A percentile compares a stretch with the other conserved stretches of the same genome.
phyloP scores from a whole-genome alignment of 129 eudicot genomes.

The Cynara cardunculus region DNA sequence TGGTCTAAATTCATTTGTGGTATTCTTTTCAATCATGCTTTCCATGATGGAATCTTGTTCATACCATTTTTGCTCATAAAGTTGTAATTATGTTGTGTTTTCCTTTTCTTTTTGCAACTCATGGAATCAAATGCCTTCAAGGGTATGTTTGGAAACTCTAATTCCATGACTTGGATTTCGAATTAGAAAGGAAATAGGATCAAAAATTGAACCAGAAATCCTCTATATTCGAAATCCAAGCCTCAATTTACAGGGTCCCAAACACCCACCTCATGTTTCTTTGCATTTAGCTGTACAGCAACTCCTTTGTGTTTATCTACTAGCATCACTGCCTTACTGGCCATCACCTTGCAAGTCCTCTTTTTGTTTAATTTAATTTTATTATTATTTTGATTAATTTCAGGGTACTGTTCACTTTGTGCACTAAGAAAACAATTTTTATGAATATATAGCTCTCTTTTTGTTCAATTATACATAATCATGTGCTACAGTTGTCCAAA shows the following conservation, averaged over 20 bases:
- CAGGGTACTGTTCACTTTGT: not conserved
- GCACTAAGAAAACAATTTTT: not conserved
- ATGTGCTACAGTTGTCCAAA: conserved; percentile 6
- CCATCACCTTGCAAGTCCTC: conserved; percentile 12
- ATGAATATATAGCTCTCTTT: not conserved
- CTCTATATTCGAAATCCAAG: not conserved
- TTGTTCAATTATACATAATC: not conserved
- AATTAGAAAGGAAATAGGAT: not conserved
- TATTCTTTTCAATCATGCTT: conserved; percentile 32
- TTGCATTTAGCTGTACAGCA: conserved; percentile 17
- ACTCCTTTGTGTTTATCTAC: conserved; percentile 4
- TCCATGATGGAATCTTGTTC: conserved; percentile 34
- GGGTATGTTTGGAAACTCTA: conserved; percentile 11
- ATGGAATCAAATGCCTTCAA: conserved; percentile 1
- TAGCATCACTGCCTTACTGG: conserved; percentile 11
- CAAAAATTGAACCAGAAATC: not conserved
- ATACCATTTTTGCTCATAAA: conserved; percentile 32
- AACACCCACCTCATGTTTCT: not conserved
- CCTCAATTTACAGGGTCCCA: not conserved
- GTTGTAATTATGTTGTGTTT: conserved; percentile 18
- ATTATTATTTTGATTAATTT: conserved; percentile 4
- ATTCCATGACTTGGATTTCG: not conserved
- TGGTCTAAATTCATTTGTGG: conserved; percentile 27
- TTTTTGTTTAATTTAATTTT: not conserved
- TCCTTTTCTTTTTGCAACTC: conserved; percentile 16